Percentiles rank a stretch among this genome's conserved stretches.
phyloP scores from a whole-genome alignment of 2,329 filamentous ascomycete species.

The Elsinoe arachidis region DNA sequence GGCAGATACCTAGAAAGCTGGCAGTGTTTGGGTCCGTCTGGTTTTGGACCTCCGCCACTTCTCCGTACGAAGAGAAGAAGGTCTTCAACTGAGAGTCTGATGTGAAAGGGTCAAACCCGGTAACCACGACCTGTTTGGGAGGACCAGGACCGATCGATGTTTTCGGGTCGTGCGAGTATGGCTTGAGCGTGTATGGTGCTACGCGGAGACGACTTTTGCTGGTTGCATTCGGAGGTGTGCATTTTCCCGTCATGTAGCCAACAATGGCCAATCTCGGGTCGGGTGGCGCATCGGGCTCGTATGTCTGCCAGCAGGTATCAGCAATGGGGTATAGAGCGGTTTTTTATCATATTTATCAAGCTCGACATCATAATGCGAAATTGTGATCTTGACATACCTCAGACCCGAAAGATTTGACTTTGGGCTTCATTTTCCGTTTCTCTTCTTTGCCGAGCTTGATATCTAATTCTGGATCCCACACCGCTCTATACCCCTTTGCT shows the following conservation, averaged over 20 bases:
- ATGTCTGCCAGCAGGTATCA: conserved; percentile 49
- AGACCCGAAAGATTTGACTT: conserved; percentile 29
- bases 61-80: conserved; percentile 71
- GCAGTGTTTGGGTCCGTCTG: conserved; percentile 93
- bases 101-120: conserved; percentile 88
- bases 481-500: conserved; percentile 49
- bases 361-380: conserved; percentile 27
- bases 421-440: conserved; percentile 29
- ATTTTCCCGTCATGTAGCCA: conserved; percentile 48
- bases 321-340: conserved; percentile 33
- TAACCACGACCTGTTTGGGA: conserved; percentile 82
- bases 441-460: conserved; percentile 49
- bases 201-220: conserved; percentile 62
- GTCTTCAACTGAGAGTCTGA: conserved; percentile 68
- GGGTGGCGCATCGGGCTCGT: conserved; percentile 55
- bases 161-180: conserved; percentile 71
- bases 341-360: conserved; percentile 27
- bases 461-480: conserved; percentile 57
- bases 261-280: conserved; percentile 71
- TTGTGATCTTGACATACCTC: conserved; percentile 33
- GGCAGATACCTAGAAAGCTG: conserved; percentile 86
- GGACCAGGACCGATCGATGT: conserved; percentile 84
- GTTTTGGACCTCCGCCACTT: conserved; percentile 84
- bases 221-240: conserved; percentile 45
- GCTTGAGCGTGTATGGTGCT: conserved; percentile 69